phyloP scores from a whole-genome alignment of 169 alveolate genomes.

The Cryptosporidium sp. region DNA sequence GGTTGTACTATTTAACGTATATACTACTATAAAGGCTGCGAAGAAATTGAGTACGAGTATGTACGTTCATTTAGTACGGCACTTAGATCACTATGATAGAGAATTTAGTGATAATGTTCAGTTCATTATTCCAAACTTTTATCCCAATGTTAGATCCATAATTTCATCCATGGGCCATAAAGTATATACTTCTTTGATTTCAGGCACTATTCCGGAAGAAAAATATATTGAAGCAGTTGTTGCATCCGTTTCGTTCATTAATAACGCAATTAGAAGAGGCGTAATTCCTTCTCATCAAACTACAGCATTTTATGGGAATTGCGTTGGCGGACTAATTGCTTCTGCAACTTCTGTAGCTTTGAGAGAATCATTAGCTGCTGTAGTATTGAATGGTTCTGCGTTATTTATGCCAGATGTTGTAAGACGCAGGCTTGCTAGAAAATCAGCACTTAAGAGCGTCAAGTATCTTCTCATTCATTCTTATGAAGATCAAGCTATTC shows the following conservation, averaged over 20 bases:
- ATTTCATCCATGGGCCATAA: slow-evolving; percentile 15
- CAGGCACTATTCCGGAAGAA: slow-evolving; percentile 55
- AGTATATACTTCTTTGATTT: background rate
- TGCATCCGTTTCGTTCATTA: slow-evolving; percentile 33
- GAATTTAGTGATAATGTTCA: slow-evolving; percentile 67
- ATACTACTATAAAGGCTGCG: background rate
- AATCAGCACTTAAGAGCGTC: slow-evolving; percentile 11
- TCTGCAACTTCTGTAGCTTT: slow-evolving; percentile 52
- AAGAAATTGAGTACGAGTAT: slow-evolving; percentile 21
- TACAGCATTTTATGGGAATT: slow-evolving; percentile 56
- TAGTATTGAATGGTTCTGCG: slow-evolving; percentile 55
- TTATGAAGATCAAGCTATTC: slow-evolving; percentile 8
- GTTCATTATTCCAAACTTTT: slow-evolving; percentile 28
- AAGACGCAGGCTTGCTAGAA: slow-evolving; percentile 36
- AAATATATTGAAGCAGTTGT: slow-evolving; percentile 3
- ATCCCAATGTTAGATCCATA: slow-evolving; percentile 32
- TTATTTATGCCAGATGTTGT: slow-evolving; percentile 62
- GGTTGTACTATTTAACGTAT: slow-evolving; percentile 21
- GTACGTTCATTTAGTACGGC: slow-evolving; percentile 60
- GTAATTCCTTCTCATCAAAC: slow-evolving; percentile 36
- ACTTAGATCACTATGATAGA: slow-evolving; percentile 61
- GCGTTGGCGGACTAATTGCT: slow-evolving; percentile 71
- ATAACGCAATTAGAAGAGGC: slow-evolving; percentile 44
- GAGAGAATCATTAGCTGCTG: slow-evolving; percentile 31
- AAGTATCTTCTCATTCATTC: slow-evolving; percentile 32